phyloP scores from a whole-genome alignment of 1,139 yeast genomes.

The Saccharomyces hybrid region DNA sequence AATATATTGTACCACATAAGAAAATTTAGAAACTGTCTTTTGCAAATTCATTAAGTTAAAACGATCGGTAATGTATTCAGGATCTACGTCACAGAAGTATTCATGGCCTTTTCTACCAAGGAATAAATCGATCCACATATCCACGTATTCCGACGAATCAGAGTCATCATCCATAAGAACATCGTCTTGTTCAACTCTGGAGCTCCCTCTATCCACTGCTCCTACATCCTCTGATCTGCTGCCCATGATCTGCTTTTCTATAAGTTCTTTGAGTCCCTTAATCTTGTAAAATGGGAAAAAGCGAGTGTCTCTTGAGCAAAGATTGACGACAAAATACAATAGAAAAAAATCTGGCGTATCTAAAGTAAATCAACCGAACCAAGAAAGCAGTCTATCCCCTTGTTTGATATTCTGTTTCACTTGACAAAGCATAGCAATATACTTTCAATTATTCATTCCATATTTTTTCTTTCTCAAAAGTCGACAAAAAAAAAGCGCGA shows the following conservation, averaged over 20 bases:
- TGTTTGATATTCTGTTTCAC: not conserved
- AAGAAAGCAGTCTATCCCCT: not conserved
- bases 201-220: slow-evolving; percentile 1
- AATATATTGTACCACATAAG: slow-evolving; percentile 45
- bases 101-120: slow-evolving; percentile 89
- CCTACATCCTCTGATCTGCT: slow-evolving; percentile 10
- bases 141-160: slow-evolving; percentile 40
- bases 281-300: not conserved
- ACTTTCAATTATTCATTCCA: not conserved
- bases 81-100: slow-evolving; percentile 90
- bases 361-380: not conserved
- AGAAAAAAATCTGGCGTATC: not conserved
- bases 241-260: slow-evolving; percentile 7
- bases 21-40: slow-evolving; percentile 73
- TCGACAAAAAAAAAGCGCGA: slow-evolving; percentile 1
- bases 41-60: slow-evolving; percentile 90
- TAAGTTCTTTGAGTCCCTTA: not conserved
- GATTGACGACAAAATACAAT: not conserved
- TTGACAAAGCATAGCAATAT: not conserved
- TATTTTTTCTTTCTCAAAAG: not conserved
- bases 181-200: not conserved
- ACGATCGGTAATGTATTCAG: slow-evolving; percentile 85
- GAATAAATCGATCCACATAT: slow-evolving; percentile 92
- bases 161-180: slow-evolving; percentile 15
- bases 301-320: not conserved